phyloP scores from a whole-genome alignment of 192 early-diverging fungal species.

The Backusella morwellensis region DNA sequence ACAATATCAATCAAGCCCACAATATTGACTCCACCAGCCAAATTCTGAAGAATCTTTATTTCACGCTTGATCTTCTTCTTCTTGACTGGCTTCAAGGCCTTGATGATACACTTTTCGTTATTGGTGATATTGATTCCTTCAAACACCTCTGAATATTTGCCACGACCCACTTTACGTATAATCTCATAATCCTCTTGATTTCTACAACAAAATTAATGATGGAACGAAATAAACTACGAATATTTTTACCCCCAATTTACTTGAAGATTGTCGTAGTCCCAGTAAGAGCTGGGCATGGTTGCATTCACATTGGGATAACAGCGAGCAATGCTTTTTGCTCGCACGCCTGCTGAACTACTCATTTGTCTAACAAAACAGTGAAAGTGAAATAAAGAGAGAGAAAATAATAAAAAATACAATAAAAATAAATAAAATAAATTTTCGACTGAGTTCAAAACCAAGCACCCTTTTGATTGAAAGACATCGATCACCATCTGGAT shows the following conservation, averaged over 20 bases:
- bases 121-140: slow-evolving; percentile 94
- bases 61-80: slow-evolving; percentile 99
- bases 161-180: slow-evolving; percentile 94
- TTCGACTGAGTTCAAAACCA: not conserved
- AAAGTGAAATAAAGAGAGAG: not conserved
- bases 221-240: not conserved
- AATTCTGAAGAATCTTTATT: slow-evolving; percentile 98
- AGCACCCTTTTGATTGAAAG: too few species aligned
- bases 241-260: slow-evolving; percentile 83
- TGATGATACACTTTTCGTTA: slow-evolving; percentile 92
- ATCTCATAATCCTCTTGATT: slow-evolving; percentile 98
- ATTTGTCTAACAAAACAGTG: not conserved
- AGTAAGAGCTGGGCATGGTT: slow-evolving; percentile 82
- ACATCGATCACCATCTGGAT: too few species aligned
- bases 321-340: slow-evolving; percentile 60
- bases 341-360: not conserved
- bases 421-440: not conserved
- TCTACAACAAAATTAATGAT: not conserved
- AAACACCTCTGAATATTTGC: slow-evolving; percentile 99
- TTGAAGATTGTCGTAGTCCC: slow-evolving; percentile 95
- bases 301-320: slow-evolving; percentile 90
- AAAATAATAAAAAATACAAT: not conserved
- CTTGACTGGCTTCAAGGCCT: slow-evolving; percentile 99
- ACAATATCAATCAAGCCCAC: slow-evolving; percentile 93
- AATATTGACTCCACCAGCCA: slow-evolving; percentile 93